Evolutionary conservation across 768 basidiomycete species (phyloP), one percentile per base, ranked within the genome.

Genomic region (Aureoboletus auriporus): DNA sequence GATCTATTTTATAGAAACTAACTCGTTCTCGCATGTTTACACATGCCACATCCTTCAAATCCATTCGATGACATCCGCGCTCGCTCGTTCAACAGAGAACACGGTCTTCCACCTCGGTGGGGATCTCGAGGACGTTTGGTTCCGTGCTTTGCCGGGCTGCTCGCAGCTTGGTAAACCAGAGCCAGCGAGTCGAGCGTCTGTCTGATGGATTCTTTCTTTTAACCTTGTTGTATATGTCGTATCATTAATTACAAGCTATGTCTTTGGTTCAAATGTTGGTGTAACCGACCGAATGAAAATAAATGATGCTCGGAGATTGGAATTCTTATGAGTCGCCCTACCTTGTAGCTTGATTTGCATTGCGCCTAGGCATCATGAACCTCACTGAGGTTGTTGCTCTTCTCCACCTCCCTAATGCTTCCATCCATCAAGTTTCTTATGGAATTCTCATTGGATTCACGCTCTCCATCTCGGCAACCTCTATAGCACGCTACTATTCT

Each of bases 1-100:
- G 81, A 83, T 83, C 81, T 83, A 78, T 83, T 83, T 63, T 81
- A 82, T 80, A 83, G 82, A 78, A 79, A 80, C 80, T 82, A 78
- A 82, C 82, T 69, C 79, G 80, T 80, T 83, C 79, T 82, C 77
- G 82, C 82, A 83, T 82, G 79, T 82, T 80, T 81, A 82, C 73
- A 75, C 79, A 80, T 83, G 82, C 80, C 80, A 64, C 77, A 77
- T 76, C 70, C 75, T 80, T 82, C 76, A 79, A 75, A 75, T 83
- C 77, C 79, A 78, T 68, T 78, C 77, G 82, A 84, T 84, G 82
- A 83, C 72, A 72, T 69, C 46, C 58, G 77, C 78, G 72, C 77
- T 75, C 76, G 62, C 78, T 77, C 80, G 79, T 83, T 72, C 65
- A 62, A 80, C 82, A 67, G 82, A 83, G 82, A 82, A 82, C 78